Evolutionary conservation across 441 rosid genomes (phyloP).

Genomic region (Erysimum cheiri): DNA sequence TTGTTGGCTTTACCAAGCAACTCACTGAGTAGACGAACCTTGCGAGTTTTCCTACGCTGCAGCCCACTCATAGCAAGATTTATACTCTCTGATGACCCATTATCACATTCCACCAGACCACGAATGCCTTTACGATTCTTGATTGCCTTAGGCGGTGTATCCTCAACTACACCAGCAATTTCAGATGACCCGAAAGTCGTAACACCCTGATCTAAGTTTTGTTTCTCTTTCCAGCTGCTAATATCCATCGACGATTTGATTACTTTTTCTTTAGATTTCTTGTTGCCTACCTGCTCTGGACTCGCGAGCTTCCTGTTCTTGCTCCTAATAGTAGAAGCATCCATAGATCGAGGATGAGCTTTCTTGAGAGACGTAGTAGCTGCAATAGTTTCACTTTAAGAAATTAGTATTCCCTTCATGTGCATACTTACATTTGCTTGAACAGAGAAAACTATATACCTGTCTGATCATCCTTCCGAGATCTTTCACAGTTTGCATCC

Average conservation of each 20-base stretch:
- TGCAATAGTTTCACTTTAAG: conserved; percentile 16
- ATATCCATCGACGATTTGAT: conserved; percentile 31
- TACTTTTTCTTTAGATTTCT: conserved; percentile 33
- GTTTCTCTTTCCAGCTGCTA: conserved; percentile 44
- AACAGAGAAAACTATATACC: conserved; percentile 35
- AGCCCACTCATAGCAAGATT: conserved; percentile 48
- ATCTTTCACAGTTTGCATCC: conserved; percentile 29
- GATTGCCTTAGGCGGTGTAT: conserved; percentile 43
- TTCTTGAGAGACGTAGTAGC: conserved; percentile 28
- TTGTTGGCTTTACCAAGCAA: conserved; percentile 50
- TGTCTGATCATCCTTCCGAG: conserved; percentile 34
- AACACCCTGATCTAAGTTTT: conserved; percentile 47
- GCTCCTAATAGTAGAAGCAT: conserved; percentile 25
- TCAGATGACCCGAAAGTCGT: conserved; percentile 47
- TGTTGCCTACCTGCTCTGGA: conserved; percentile 31
- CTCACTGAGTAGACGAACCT: conserved; percentile 76
- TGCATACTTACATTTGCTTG: background rate
- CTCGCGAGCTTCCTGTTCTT: conserved; percentile 29
- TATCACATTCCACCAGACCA: conserved; percentile 47
- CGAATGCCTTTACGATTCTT: conserved; percentile 39
- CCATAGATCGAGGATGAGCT: background rate
- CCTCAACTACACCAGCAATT: conserved; percentile 46
- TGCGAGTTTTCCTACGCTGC: conserved; percentile 70
- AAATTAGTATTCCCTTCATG: conserved; percentile 14
- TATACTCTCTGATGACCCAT: conserved; percentile 65